phyloP scores from a whole-genome alignment of 495 filamentous ascomycete species.

The Clavariopsis aquatica region DNA sequence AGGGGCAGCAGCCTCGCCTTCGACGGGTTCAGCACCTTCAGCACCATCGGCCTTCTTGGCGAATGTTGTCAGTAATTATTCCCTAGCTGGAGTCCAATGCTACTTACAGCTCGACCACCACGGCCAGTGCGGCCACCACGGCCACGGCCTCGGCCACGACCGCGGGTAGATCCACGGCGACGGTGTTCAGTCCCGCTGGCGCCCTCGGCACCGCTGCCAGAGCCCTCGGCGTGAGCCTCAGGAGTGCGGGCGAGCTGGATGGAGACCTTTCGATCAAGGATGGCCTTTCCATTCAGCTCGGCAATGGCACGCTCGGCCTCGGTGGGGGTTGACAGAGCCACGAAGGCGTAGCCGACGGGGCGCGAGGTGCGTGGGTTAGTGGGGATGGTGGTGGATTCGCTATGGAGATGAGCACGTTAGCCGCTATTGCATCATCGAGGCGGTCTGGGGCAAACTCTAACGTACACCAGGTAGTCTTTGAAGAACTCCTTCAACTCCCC shows the following conservation, averaged over 20 bases:
- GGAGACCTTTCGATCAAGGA: constrained; percentile 96
- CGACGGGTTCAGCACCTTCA: constrained; percentile 37
- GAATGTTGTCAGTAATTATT: background rate
- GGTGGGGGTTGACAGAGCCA: constrained; percentile 88
- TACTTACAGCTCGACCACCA: constrained; percentile 71
- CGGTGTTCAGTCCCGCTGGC: constrained; percentile 65
- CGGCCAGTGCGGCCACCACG: constrained; percentile 81
- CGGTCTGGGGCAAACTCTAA: constrained; percentile 38
- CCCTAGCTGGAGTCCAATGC: background rate
- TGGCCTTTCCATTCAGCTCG: constrained; percentile 93
- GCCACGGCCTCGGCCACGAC: constrained; percentile 53
- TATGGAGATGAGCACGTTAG: constrained; percentile 47
- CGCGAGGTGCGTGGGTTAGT: constrained; percentile 98
- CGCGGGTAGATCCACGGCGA: constrained; percentile 45
- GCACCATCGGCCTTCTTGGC: constrained; percentile 34
- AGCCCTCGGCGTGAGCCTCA: constrained; percentile 72
- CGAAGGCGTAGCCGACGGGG: constrained; percentile 98
- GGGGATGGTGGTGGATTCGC: constrained; percentile 96
- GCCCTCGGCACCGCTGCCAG: constrained; percentile 59
- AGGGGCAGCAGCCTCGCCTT: constrained; percentile 43
- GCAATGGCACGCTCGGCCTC: constrained; percentile 93
- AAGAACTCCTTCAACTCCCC: constrained; percentile 99
- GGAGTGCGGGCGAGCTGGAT: constrained; percentile 98
- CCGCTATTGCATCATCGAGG: constrained; percentile 4
- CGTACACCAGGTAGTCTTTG: constrained; percentile 96